Evolutionary conservation across 108 stramenopile species (phyloP).

Genomic region (Seminavis robusta): DNA sequence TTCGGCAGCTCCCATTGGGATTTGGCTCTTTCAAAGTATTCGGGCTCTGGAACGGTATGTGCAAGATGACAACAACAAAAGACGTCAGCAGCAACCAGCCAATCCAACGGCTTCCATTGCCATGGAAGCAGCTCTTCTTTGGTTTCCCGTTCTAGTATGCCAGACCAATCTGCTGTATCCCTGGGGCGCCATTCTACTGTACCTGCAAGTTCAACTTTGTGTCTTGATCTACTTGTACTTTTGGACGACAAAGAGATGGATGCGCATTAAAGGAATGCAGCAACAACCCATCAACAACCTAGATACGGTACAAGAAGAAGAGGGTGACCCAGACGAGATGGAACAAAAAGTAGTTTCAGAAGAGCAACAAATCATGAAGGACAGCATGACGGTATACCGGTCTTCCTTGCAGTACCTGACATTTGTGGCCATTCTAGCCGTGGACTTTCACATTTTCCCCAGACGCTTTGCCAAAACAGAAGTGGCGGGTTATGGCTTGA

Average conservation of each 20-base stretch:
- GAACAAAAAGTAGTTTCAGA: background rate
- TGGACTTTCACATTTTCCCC: slow-evolving; percentile 92
- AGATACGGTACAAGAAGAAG: background rate
- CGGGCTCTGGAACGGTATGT: background rate
- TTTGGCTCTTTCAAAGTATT: slow-evolving; percentile 28
- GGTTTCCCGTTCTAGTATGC: slow-evolving; percentile 72
- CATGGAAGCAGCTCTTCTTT: slow-evolving; percentile 41
- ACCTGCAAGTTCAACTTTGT: slow-evolving; percentile 10
- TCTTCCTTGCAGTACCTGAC: slow-evolving; percentile 72
- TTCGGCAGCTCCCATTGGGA: slow-evolving; percentile 52
- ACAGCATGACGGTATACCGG: slow-evolving; percentile 60
- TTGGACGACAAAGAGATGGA: background rate
- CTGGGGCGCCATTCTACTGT: slow-evolving; percentile 25
- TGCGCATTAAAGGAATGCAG: background rate
- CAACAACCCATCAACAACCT: background rate
- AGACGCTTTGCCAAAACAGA: slow-evolving; percentile 94
- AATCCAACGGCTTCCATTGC: slow-evolving; percentile 21
- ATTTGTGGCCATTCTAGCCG: slow-evolving; percentile 88
- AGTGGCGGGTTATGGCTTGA: slow-evolving; percentile 82
- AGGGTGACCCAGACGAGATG: background rate
- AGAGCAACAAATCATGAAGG: background rate
- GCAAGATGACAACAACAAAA: background rate
- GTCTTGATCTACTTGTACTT: background rate
- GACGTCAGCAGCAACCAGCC: background rate
- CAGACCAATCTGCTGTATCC: slow-evolving; percentile 50